Conservation (phyloP, 2,329 filamentous ascomycete species). For the Aaosphaeria pasadenensis region DNA sequence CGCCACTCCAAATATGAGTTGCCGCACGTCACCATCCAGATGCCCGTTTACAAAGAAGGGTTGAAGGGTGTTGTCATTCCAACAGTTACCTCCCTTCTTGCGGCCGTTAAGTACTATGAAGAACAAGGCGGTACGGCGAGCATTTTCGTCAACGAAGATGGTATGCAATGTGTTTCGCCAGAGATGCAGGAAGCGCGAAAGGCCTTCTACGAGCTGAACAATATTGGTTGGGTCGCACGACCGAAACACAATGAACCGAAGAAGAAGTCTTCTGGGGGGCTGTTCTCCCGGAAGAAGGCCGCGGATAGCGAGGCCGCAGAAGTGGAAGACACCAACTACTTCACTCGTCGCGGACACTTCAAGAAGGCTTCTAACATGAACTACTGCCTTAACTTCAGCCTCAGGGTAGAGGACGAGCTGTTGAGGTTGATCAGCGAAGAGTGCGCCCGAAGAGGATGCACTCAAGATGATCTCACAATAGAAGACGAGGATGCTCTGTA, state of each 20-base stretch:
- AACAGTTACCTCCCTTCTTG: slow-evolving; percentile 72
- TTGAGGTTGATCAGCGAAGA: slow-evolving; percentile 22
- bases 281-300: slow-evolving; percentile 20
- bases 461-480: slow-evolving; percentile 15
- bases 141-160: slow-evolving; percentile 66
- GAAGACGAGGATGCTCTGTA: slow-evolving; percentile 28
- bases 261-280: slow-evolving; percentile 30
- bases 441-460: slow-evolving; percentile 14
- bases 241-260: slow-evolving; percentile 41
- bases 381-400: slow-evolving; percentile 61
- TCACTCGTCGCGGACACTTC: slow-evolving; percentile 25
- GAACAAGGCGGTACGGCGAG: slow-evolving; percentile 59
- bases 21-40: slow-evolving; percentile 71
- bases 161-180: slow-evolving; percentile 57
- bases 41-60: slow-evolving; percentile 83
- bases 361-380: slow-evolving; percentile 67
- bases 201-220: slow-evolving; percentile 48
- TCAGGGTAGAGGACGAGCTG: slow-evolving; percentile 62
- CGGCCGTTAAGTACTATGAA: slow-evolving; percentile 51
- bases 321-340: slow-evolving; percentile 47
- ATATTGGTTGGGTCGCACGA: slow-evolving; percentile 46
- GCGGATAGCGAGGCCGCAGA: slow-evolving; percentile 5
- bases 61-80: slow-evolving; percentile 70
- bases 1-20: slow-evolving; percentile 40
- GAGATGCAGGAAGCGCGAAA: slow-evolving; percentile 42